Evolutionary conservation across 495 filamentous ascomycete genomes (phyloP).

Genomic region (Podospora comata): DNA sequence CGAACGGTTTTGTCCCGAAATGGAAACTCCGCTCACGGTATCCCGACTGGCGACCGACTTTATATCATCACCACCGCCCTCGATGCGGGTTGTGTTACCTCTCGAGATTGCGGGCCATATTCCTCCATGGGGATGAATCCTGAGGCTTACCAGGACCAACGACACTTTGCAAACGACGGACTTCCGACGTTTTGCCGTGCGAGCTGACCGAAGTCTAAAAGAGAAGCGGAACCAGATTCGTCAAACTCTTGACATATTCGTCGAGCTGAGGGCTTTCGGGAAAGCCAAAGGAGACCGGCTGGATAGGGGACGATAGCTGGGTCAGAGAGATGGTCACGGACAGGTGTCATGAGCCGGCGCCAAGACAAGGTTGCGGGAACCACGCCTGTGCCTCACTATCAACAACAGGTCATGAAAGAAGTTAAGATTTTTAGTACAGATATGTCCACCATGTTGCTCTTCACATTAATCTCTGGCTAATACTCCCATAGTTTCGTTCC

Average conservation of each 20-base stretch:
- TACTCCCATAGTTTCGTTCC: too few species aligned
- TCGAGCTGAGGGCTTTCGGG: too few species aligned
- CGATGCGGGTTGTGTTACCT: not conserved
- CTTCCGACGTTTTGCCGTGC: not conserved
- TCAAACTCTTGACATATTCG: not conserved
- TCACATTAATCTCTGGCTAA: not conserved
- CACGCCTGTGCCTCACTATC: too few species aligned
- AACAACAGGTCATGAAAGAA: too few species aligned
- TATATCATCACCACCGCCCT: not conserved
- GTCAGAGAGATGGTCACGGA: too few species aligned
- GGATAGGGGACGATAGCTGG: too few species aligned
- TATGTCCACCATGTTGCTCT: not conserved
- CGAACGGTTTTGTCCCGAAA: not conserved
- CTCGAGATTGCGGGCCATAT: not conserved
- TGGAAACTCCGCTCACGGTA: not conserved
- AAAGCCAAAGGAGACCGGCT: too few species aligned
- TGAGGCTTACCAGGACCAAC: not conserved
- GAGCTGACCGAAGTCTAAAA: not conserved
- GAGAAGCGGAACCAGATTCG: not conserved
- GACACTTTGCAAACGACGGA: not conserved
- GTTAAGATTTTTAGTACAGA: not conserved
- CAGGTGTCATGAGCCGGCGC: too few species aligned
- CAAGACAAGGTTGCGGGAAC: too few species aligned
- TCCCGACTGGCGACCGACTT: not conserved
- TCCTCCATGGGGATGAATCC: not conserved